phyloP scores from a whole-genome alignment of 2,329 filamentous ascomycete genomes.

The Verticillium klebahnii region DNA sequence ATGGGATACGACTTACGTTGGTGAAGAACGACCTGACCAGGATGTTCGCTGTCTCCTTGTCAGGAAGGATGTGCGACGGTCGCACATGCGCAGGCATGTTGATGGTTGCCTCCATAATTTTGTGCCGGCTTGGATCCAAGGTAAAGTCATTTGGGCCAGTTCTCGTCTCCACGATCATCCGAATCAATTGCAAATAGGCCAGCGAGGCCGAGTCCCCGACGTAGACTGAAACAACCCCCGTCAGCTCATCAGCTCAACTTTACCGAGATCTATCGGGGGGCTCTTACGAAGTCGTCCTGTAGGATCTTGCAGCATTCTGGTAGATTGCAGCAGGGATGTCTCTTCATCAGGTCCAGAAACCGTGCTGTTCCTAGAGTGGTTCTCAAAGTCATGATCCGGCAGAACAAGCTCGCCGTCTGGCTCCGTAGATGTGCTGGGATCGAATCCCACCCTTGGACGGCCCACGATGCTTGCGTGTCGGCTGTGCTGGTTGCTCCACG shows the following conservation, averaged over 20 bases:
- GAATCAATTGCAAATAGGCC: conserved; percentile 56
- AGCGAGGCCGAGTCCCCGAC: conserved; percentile 60
- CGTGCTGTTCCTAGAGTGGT: conserved; percentile 28
- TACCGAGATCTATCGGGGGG: not conserved
- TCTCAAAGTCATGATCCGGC: conserved; percentile 8
- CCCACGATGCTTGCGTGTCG: conserved; percentile 2
- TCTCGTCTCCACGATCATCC: conserved; percentile 53
- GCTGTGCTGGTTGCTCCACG: not conserved
- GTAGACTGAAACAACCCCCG: conserved; percentile 38
- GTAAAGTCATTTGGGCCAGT: conserved; percentile 54
- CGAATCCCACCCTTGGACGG: conserved; percentile 5
- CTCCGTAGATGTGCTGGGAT: conserved; percentile 9
- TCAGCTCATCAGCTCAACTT: conserved; percentile 13
- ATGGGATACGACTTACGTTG: conserved; percentile 37
- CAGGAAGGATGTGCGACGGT: conserved; percentile 49
- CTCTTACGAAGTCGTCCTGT: conserved; percentile 51
- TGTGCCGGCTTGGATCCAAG: conserved; percentile 50
- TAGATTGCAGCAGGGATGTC: conserved; percentile 47
- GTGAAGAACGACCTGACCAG: conserved; percentile 57
- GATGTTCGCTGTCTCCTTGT: conserved; percentile 47
- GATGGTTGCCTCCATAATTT: conserved; percentile 50
- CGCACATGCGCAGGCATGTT: conserved; percentile 38
- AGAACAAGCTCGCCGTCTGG: conserved; percentile 2
- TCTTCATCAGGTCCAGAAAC: conserved; percentile 48
- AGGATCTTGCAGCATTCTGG: conserved; percentile 55